Conservation (phyloP, 352 stramenopile genomes). For the Phytophthora boehmeriae region DNA sequence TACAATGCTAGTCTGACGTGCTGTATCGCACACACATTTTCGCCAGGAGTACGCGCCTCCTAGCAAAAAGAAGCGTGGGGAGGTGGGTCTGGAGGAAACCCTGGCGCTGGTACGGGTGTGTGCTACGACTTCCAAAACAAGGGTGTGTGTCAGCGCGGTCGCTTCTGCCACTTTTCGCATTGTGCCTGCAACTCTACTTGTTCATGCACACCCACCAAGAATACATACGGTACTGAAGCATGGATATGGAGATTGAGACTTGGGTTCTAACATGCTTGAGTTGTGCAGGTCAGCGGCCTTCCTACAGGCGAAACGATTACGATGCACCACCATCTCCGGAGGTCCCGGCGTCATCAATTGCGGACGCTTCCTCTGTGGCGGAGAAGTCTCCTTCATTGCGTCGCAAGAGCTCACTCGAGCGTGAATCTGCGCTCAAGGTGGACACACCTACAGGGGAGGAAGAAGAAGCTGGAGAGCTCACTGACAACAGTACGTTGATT, state of each 20-base stretch:
- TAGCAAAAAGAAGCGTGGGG: constrained; percentile 74
- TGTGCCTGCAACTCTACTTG: constrained; percentile 89
- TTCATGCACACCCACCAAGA: constrained; percentile 78
- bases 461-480: constrained; percentile 77
- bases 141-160: constrained; percentile 79
- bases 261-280: constrained; percentile 16
- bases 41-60: constrained; percentile 56
- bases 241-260: constrained; percentile 1
- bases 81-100: constrained; percentile 26
- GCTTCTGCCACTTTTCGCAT: constrained; percentile 89
- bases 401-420: constrained; percentile 53
- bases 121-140: constrained; percentile 93
- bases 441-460: constrained; percentile 44
- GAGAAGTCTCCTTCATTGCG: constrained; percentile 53
- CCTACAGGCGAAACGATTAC: constrained; percentile 84
- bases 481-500: constrained; percentile 55
- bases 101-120: constrained; percentile 71
- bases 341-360: constrained; percentile 23
- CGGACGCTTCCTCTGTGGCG: constrained; percentile 33
- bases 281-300: constrained; percentile 68
- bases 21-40: background rate
- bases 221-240: constrained; percentile 77
- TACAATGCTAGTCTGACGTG: too few species aligned
- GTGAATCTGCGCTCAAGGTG: constrained; percentile 43
- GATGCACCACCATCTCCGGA: constrained; percentile 77